Percentiles rank a stretch among this genome's conserved stretches.
These are phyloP conservation scores for Syzygium aqueum DNA, from an alignment of 345 rosid species.

Conservation along the genomic window DNA sequence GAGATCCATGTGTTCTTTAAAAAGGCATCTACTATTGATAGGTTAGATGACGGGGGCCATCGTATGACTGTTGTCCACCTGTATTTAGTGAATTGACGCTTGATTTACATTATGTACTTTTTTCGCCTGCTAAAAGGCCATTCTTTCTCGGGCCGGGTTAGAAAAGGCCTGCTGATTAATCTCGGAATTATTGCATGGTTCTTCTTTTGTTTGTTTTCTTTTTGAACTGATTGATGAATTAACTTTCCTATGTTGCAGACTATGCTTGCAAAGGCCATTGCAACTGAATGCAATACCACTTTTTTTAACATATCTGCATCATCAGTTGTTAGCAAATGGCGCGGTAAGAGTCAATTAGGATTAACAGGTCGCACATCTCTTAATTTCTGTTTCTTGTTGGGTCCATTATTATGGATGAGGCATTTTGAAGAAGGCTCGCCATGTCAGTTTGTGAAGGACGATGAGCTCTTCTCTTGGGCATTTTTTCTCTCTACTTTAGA, in stretches of 20 bases:
- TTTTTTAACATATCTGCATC: conserved; percentile 98
- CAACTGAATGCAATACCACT: conserved; percentile 96
- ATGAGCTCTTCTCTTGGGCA: not conserved
- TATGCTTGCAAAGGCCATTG: conserved; percentile 99
- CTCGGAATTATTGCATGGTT: not conserved
- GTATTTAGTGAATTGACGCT: not conserved
- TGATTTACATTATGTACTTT: not conserved
- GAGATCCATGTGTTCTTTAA: not conserved
- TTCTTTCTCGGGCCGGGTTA: not conserved
- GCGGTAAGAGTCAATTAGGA: conserved; percentile 31
- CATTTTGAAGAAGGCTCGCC: not conserved
- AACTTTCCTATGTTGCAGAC: conserved; percentile 44
- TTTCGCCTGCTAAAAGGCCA: not conserved
- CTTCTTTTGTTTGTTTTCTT: not conserved
- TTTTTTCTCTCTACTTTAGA: not conserved
- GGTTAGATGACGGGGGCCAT: not conserved
- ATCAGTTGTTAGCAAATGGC: conserved; percentile 99
- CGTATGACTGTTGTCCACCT: not conserved
- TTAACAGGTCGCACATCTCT: not conserved
- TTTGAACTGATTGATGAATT: not conserved
- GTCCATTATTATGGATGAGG: not conserved
- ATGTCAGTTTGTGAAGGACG: not conserved
- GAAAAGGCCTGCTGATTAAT: not conserved
- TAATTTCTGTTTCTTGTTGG: not conserved
- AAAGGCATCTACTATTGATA: not conserved